Conservation (phyloP, 1,284 basidiomycete species). For the Rhodotorula sp. region DNA sequence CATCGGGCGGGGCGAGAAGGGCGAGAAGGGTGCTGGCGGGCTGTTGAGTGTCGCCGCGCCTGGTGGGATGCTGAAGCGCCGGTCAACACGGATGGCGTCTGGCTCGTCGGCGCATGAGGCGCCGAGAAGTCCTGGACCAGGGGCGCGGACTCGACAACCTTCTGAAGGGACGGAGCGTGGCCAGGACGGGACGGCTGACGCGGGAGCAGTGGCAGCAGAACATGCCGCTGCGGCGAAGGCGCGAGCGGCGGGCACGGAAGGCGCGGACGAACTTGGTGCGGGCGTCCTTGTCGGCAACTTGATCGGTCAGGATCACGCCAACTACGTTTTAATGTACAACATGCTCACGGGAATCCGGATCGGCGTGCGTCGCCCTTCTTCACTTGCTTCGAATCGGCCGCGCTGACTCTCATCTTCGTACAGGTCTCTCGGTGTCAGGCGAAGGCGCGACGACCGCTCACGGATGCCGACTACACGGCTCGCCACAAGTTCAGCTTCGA, state of each 20-base stretch:
- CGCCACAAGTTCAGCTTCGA: constrained; percentile 97
- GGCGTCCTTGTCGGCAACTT: constrained; percentile 83
- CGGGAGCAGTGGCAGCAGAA: background rate
- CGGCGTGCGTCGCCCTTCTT: constrained; percentile 61
- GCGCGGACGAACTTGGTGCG: background rate
- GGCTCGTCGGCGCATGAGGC: constrained; percentile 3
- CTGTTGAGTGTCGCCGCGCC: background rate
- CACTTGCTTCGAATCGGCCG: background rate
- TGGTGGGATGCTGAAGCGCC: constrained; percentile 8
- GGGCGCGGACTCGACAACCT: background rate
- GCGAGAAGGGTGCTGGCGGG: background rate
- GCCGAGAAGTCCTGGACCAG: background rate
- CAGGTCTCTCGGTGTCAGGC: constrained; percentile 94
- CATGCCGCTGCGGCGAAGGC: background rate
- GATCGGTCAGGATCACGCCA: constrained; percentile 94
- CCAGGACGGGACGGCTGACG: background rate
- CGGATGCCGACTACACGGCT: constrained; percentile 81
- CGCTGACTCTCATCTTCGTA: background rate
- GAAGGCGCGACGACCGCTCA: constrained; percentile 81
- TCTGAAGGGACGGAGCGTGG: background rate
- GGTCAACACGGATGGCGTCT: constrained; percentile 12
- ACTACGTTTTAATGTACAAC: constrained; percentile 99
- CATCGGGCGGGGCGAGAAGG: background rate
- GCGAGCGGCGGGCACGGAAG: background rate
- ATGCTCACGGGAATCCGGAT: constrained; percentile 98